Percentiles rank a stretch among this genome's conserved stretches.
phyloP scores from a whole-genome alignment of 345 rosid genomes.

The Gossypium herbaceum region DNA sequence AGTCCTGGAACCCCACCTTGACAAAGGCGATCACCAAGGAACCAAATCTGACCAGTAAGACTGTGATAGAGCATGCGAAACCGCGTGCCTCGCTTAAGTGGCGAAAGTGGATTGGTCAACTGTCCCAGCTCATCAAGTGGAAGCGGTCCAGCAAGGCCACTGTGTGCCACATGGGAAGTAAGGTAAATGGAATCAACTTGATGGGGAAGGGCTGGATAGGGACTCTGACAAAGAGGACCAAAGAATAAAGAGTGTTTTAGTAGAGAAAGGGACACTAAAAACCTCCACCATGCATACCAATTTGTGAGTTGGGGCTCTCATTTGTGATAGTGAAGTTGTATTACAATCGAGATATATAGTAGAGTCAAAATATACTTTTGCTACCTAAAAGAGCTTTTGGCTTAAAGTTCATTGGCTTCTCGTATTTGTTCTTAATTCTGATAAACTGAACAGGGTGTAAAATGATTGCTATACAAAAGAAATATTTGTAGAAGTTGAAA shows the following conservation, averaged over 20 bases:
- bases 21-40: conserved; percentile 14
- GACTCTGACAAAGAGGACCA: conserved; percentile 71
- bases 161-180: conserved; percentile 65
- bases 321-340: conserved; percentile 28
- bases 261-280: conserved; percentile 21
- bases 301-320: conserved; percentile 35
- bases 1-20: conserved; percentile 31
- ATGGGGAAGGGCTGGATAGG: conserved; percentile 76
- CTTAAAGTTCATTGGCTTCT: conserved; percentile 30
- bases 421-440: conserved; percentile 9
- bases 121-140: conserved; percentile 70
- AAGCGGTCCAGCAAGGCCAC: conserved; percentile 63
- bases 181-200: conserved; percentile 68
- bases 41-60: conserved; percentile 22
- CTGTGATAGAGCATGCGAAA: conserved; percentile 61
- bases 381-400: conserved; percentile 22
- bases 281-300: conserved; percentile 10
- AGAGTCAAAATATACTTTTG: conserved; percentile 42
- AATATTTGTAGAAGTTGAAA: neutral
- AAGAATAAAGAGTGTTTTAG: conserved; percentile 31
- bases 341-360: conserved; percentile 26
- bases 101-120: conserved; percentile 78
- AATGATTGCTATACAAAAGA: conserved; percentile 8
- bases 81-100: conserved; percentile 66
- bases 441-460: conserved; percentile 24